Evolutionary conservation across 306 rosid species (phyloP).

Genomic region (Fragaria ananassa): DNA sequence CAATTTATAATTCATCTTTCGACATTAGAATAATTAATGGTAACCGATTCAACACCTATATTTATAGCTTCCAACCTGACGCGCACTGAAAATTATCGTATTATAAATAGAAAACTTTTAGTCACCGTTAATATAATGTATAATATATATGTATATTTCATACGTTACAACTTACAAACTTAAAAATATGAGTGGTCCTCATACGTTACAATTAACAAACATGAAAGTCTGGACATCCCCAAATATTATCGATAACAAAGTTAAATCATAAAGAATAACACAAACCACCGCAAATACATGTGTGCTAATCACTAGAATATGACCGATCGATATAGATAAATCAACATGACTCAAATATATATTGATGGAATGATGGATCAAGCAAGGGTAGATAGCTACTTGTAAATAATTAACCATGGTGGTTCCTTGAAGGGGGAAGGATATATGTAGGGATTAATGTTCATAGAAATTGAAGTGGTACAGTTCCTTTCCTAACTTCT

Average conservation of each 20-base stretch:
- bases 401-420: neutral
- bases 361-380: neutral
- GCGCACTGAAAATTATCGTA: neutral
- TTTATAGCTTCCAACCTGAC: neutral
- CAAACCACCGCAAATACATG: neutral
- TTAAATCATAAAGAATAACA: neutral
- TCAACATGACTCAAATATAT: neutral
- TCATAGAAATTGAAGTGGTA: slow-evolving; percentile 14
- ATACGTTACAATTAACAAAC: neutral
- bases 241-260: neutral
- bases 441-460: slow-evolving; percentile 17
- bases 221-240: neutral
- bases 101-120: neutral
- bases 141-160: neutral
- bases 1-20: neutral
- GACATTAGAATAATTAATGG: too few relatives aligned
- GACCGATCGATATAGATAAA: neutral
- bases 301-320: neutral
- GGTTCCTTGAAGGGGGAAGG: slow-evolving; percentile 6
- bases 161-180: neutral
- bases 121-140: neutral
- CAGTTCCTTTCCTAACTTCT: slow-evolving; percentile 9
- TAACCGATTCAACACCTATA: neutral
- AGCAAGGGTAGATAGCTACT: neutral
- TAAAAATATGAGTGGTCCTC: neutral